phyloP scores from a whole-genome alignment of 306 rosid species.

The Canavalia gladiata region DNA sequence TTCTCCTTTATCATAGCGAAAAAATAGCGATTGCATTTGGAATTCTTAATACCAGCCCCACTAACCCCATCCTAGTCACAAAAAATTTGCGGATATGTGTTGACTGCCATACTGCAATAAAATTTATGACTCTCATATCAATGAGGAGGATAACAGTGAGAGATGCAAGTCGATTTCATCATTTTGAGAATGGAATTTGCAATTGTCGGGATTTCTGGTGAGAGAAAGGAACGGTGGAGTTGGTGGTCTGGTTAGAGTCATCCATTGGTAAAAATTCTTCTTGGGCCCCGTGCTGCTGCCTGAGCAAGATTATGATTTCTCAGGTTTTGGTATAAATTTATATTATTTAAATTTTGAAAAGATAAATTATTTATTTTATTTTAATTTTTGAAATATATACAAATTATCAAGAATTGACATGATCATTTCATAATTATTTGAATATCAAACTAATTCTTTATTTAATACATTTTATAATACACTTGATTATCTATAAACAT shows the following conservation, averaged over 20 bases:
- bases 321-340: background rate
- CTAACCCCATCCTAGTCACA: constrained; percentile 58
- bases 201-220: constrained; percentile 71
- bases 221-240: constrained; percentile 44
- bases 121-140: constrained; percentile 60
- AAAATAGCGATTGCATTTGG: constrained; percentile 72
- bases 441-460: no score
- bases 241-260: constrained; percentile 26
- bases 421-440: no score
- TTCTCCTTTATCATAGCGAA: constrained; percentile 72
- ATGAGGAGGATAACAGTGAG: constrained; percentile 64
- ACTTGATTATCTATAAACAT: no score
- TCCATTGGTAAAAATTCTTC: constrained; percentile 25
- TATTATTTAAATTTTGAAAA: background rate
- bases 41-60: constrained; percentile 54
- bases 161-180: constrained; percentile 73
- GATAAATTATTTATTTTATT: constrained; percentile 1
- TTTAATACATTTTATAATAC: no score
- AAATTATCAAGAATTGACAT: no score
- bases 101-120: constrained; percentile 72
- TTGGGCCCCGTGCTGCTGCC: constrained; percentile 36
- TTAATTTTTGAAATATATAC: background rate
- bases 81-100: constrained; percentile 71
- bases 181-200: constrained; percentile 68
- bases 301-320: constrained; percentile 28